Evolutionary conservation across 2,329 filamentous ascomycete species (phyloP), one percentile per base, ranked within the genome.

Genomic region (Emmonsia crescens): DNA sequence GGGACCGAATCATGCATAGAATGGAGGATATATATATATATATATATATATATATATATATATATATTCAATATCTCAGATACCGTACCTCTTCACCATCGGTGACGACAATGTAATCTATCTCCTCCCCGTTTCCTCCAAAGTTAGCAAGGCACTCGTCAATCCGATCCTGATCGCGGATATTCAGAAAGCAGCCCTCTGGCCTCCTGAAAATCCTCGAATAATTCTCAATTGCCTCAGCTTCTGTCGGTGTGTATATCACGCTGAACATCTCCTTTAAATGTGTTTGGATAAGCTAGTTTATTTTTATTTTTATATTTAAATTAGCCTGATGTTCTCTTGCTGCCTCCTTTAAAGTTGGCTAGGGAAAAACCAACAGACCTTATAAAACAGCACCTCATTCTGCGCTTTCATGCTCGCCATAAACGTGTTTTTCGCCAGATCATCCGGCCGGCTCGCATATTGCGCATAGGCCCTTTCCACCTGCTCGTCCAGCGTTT

Each of bases 201-300:
- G 91, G 89, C 21, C 83, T 80, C 12, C 91, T 79, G 69, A 96
- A 96, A 0, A 94, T 73, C 0, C 86, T 78, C 0, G 89, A 94
- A 70, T 89, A 96, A 65, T 92, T 89, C 66, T 89, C 84, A 58
- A 96, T 96, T 0, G 91, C 91, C 48, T 95, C 89, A 9, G 89
- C 90, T 75, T 96, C 91, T 0, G 91, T 96, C 0, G 91, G 91
- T 0, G 91, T 96, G 70, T 96, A 96, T 33, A 96, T 89, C n/a
- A 96, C 79, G 48, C 87, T 85, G 70, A 95, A 92, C 89, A 96
- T 94, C 70, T 96, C 90, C 65, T 89, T 86, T 24, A 96, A 76
- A 68, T 96, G 87, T 4, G 89, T 84, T 71, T 89, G 82, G 8
- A 94, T 80, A 10, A 95, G 80, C 83, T 90, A 63, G 10, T 38